Conservation (phyloP, 2,329 filamentous ascomycete genomes). For the Diaporthe helianthi region DNA sequence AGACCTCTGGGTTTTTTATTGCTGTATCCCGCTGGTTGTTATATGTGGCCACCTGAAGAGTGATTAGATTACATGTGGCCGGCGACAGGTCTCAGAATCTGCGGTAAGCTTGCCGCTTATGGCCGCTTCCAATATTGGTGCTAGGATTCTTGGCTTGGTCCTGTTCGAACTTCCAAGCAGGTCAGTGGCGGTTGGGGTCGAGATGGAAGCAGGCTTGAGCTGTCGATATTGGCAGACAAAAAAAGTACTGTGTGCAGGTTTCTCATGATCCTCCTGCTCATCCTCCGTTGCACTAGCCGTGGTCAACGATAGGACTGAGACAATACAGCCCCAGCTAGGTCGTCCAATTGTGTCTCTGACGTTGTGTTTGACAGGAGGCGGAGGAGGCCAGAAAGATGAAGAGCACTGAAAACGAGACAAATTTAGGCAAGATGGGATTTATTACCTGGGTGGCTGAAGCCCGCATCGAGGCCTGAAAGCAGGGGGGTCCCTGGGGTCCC, state of each 20-base stretch:
- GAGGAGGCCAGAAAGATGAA: not conserved
- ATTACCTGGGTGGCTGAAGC: no score
- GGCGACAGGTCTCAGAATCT: slow-evolving; percentile 18
- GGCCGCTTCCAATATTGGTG: not conserved
- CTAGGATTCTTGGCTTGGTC: not conserved
- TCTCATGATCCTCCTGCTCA: slow-evolving; percentile 12
- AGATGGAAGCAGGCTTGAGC: not conserved
- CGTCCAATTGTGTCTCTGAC: not conserved
- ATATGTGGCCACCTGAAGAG: slow-evolving; percentile 10
- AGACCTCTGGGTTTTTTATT: not conserved
- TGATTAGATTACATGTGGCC: slow-evolving; percentile 7
- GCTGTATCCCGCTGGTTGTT: not conserved
- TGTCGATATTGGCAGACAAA: not conserved
- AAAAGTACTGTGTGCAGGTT: not conserved
- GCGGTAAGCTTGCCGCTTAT: slow-evolving; percentile 19
- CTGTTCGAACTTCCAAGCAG: no score
- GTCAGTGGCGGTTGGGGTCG: not conserved
- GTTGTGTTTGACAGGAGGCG: slow-evolving; percentile 4
- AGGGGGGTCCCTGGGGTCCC: slow-evolving; percentile 15
- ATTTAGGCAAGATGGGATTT: slow-evolving; percentile 18
- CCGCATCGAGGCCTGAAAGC: slow-evolving; percentile 3
- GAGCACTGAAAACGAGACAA: slow-evolving; percentile 4
- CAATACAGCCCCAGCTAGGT: slow-evolving; percentile 12
- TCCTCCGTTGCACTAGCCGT: slow-evolving; percentile 8
- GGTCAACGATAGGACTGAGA: not conserved